Conservation (phyloP, 352 stramenopile species). For the Nothophytophthora sp. region DNA sequence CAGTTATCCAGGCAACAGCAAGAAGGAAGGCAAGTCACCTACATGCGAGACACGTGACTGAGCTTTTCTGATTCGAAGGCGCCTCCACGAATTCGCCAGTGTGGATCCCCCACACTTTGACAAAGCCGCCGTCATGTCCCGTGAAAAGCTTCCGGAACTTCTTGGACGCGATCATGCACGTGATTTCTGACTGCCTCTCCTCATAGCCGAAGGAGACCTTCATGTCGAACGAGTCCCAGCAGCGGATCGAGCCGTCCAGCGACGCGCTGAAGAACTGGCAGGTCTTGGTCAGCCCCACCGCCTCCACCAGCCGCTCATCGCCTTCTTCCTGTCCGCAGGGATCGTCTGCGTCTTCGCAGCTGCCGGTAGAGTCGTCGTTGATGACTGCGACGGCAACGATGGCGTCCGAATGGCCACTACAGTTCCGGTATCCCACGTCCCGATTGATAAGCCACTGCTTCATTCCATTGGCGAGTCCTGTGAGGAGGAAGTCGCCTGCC, state of each 20-base stretch:
- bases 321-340: neutral
- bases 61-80: constrained; percentile 23
- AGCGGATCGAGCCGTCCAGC: constrained; percentile 70
- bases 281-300: constrained; percentile 13
- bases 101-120: constrained; percentile 71
- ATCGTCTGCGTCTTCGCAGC: constrained; percentile 19
- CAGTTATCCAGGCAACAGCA: neutral
- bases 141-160: constrained; percentile 61
- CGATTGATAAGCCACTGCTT: constrained; percentile 69
- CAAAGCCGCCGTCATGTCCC: constrained; percentile 47
- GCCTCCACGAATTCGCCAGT: constrained; percentile 47
- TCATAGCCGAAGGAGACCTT: constrained; percentile 65
- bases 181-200: constrained; percentile 66
- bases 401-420: constrained; percentile 44
- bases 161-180: constrained; percentile 50
- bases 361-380: constrained; percentile 9
- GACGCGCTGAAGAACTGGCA: constrained; percentile 67
- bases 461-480: constrained; percentile 33
- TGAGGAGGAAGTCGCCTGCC: constrained; percentile 46
- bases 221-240: constrained; percentile 77
- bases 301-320: neutral
- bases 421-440: constrained; percentile 64
- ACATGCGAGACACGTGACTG: constrained; percentile 57
- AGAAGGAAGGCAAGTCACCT: constrained; percentile 5
- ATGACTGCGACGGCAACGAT: constrained; percentile 52